Base-by-base conservation (phyloP, 1,284 basidiomycete genomes). In the Leccinum subrobustum region DNA sequence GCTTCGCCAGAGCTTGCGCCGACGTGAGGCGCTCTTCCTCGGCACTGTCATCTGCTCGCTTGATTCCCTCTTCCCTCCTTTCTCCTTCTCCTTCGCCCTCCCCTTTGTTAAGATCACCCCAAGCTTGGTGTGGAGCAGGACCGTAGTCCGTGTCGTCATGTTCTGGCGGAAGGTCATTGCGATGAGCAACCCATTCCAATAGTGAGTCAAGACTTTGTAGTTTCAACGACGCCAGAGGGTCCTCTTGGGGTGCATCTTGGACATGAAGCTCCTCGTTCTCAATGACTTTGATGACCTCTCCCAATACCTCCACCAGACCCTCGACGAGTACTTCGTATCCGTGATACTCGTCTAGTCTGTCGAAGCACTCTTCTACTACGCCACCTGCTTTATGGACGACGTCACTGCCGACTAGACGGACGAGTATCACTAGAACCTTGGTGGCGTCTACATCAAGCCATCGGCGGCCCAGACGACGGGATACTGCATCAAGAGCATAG, bases 301-400 rank as follows among this genome's bases (percentile, higher is more conserved):
- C 81, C 64, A 97, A 78, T n/a, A 92, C 93, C 62, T 92, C 90
- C n/a, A 96, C 81, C 3, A 98, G 79, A 0, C 93, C 89, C 63
- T 93, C 91, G 8, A 96, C 89, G 33, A 96, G 81, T 6, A 89
- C 78, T 25, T 86, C 84, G 74, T 97, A 96, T 9, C 94, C 95
- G 73, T 97, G 95, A 70, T 87, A 97, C 63, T 96, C 93, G 68
- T 97, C 95, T 23, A 97, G 78, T 27, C 93, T 86, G 73, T 96
- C 95, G 67, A 97, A 97, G 63, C 95, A 95, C 74, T 96, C 95
- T 72, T 96, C 95, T 4, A 97, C 92, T 3, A 97, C 87, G 72
- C 96, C 95, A 20, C 90, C 87, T 3, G 95, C 93, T 62, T 89
- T 86, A 48, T 91, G 86, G 0, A 97, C 91, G 31, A 97, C 87